Base-by-base conservation (phyloP, 352 stramenopile genomes). In the Thalassiosira hispida region DNA sequence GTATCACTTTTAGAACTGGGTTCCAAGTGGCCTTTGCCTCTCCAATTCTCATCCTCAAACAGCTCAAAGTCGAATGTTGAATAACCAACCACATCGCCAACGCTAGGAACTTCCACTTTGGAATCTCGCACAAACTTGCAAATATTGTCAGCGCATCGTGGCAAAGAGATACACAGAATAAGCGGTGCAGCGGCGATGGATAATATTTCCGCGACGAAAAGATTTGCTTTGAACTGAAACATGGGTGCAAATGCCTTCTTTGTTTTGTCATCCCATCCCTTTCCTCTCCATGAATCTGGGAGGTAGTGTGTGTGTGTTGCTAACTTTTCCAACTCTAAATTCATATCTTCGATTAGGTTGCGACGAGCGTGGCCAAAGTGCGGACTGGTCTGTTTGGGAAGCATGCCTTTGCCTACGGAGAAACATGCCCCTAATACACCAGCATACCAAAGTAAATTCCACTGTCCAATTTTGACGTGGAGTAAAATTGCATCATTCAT, bases 391-490 rank as follows among this genome's bases (percentile, higher is more conserved):
- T 46, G 44, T 53, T 89, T 79, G 0, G 86, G 85, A 14, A 89
- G 35, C 55, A 93, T 79, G 6, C 69, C 65, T 62, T 93, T 92
- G 1, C 89, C 86, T 20, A 85, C 53, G 0, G 83, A 91, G 73
- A 88, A 94, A 31, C 79, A 66, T 25, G 84, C 83, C 29, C 82
- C 86, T 8, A 96, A 87, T 8, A 99, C 85, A 3, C 97, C 97
- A 33, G 98, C 85, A 83, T 99, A 99, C 97, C 96, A 99, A 8
- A 99, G 56, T 51, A 99, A 74, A 81, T 98, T 98, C 49, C 94
- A 93, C 11, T 96, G 91, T 23, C 91, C 92, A 14, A 99, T 88
- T 67, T 97, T 98, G 16, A 98, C 96, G 81, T 99, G 94, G 9
- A 98, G 82, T 35, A 99, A 80, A 52, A 99, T 92, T 0, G 92